Evolutionary conservation across 306 rosid genomes (phyloP).

Genomic region (Gillenia trifoliata): DNA sequence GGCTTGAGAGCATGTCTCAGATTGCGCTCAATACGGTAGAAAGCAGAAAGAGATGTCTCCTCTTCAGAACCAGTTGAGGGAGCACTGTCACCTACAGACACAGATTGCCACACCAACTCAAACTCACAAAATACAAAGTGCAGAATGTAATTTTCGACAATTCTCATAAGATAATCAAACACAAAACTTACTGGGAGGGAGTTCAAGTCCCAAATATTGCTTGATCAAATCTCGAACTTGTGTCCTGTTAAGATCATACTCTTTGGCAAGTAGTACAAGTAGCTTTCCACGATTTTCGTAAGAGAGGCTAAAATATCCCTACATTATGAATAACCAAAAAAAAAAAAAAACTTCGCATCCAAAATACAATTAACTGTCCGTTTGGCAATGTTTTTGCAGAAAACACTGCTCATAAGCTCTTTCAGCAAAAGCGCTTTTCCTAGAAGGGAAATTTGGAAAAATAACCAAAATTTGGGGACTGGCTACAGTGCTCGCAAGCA

Average conservation of each 20-base stretch:
- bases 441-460: too few relatives aligned
- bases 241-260: conserved; percentile 73
- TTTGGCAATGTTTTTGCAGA: too few relatives aligned
- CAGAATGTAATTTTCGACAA: not conserved
- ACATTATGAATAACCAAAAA: conserved; percentile 22
- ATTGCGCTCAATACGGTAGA: conserved; percentile 69
- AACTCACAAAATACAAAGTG: not conserved
- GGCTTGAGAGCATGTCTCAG: conserved; percentile 86
- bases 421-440: too few relatives aligned
- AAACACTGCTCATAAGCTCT: not conserved
- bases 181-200: conserved; percentile 58
- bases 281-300: conserved; percentile 57
- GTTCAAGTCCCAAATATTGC: conserved; percentile 82
- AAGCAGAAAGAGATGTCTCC: conserved; percentile 52
- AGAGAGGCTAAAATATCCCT: conserved; percentile 76
- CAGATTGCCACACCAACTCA: conserved; percentile 16
- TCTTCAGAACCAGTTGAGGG: conserved; percentile 45
- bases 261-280: conserved; percentile 69
- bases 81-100: conserved; percentile 40
- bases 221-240: conserved; percentile 70
- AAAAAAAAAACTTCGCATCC: conserved; percentile 6
- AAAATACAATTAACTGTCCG: not conserved
- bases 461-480: too few relatives aligned
- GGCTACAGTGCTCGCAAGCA: too few relatives aligned
- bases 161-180: not conserved